Evolutionary conservation across 768 basidiomycete species (phyloP).

Genomic region (Lactarius tabidus): DNA sequence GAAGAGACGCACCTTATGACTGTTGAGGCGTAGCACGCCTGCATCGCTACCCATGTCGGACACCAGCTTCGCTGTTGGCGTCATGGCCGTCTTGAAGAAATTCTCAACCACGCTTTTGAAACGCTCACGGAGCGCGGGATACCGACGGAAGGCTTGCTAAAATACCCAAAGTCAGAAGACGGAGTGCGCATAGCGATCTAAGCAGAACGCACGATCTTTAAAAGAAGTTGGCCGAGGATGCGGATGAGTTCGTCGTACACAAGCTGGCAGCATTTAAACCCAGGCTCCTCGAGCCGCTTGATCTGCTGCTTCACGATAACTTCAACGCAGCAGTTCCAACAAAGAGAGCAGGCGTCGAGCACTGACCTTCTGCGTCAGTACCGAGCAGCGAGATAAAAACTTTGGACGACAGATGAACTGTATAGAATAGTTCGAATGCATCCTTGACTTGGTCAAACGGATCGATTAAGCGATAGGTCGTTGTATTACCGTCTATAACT

Average conservation of each 20-base stretch:
- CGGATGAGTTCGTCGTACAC: constrained; percentile 98
- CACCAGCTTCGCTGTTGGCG: constrained; percentile 92
- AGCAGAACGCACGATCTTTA: constrained; percentile 66
- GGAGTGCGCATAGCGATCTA: background rate
- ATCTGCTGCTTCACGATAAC: constrained; percentile 99
- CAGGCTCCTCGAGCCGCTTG: constrained; percentile 91
- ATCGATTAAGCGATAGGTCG: constrained; percentile 93
- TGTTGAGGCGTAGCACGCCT: constrained; percentile 94
- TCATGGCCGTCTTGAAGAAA: constrained; percentile 94
- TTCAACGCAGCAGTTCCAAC: constrained; percentile 95
- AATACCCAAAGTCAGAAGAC: background rate
- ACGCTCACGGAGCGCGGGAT: constrained; percentile 92
- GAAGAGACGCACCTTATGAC: constrained; percentile 63
- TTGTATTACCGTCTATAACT: constrained; percentile 97
- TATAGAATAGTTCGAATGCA: constrained; percentile 91
- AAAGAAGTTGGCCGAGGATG: constrained; percentile 87
- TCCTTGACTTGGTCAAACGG: constrained; percentile 99
- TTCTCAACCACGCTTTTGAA: constrained; percentile 95
- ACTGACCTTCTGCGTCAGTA: constrained; percentile 41
- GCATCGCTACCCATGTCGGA: constrained; percentile 95
- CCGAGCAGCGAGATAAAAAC: background rate
- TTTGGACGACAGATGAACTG: constrained; percentile 84
- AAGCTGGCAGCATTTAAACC: constrained; percentile 88
- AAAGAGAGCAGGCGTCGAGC: constrained; percentile 93
- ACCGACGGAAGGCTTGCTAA: constrained; percentile 96